Evolutionary conservation across 176 grass and related monocot species (phyloP).

Genomic region (Avena eriantha): DNA sequence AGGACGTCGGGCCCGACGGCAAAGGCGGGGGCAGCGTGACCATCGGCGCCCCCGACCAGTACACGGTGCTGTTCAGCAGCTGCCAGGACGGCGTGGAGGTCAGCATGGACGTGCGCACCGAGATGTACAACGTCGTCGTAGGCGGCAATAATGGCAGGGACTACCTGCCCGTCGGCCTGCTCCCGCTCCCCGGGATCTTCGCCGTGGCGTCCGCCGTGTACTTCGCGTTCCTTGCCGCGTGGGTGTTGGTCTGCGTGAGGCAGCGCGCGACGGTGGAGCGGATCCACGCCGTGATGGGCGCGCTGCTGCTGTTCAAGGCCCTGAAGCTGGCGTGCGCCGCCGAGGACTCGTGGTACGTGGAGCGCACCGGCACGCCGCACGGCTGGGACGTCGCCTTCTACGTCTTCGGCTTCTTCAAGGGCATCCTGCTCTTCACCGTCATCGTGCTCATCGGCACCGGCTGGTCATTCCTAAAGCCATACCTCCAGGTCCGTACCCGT

Average conservation of each 20-base stretch:
- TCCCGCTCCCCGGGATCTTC: slow-evolving; percentile 60
- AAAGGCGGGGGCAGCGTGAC: slow-evolving; percentile 27
- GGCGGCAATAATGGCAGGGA: background rate
- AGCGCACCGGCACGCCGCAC: slow-evolving; percentile 65
- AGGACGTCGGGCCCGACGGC: slow-evolving; percentile 48
- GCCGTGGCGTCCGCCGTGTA: slow-evolving; percentile 42
- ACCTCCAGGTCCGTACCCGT: slow-evolving; percentile 50
- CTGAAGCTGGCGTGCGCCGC: slow-evolving; percentile 68
- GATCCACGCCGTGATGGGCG: slow-evolving; percentile 60
- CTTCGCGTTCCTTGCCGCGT: slow-evolving; percentile 46
- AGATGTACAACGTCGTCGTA: slow-evolving; percentile 74
- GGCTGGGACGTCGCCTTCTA: slow-evolving; percentile 81
- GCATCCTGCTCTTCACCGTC: slow-evolving; percentile 68
- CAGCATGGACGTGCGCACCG: slow-evolving; percentile 66
- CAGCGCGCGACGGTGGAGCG: slow-evolving; percentile 46
- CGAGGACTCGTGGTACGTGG: slow-evolving; percentile 67
- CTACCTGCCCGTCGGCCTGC: slow-evolving; percentile 60
- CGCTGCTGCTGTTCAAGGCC: slow-evolving; percentile 78
- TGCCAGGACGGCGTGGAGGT: slow-evolving; percentile 65
- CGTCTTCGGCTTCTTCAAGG: slow-evolving; percentile 75
- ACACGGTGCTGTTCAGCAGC: slow-evolving; percentile 68
- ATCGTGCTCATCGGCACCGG: slow-evolving; percentile 79
- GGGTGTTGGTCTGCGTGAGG: slow-evolving; percentile 38
- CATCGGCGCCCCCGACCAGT: slow-evolving; percentile 53
- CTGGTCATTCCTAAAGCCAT: slow-evolving; percentile 77